phyloP scores from a whole-genome alignment of 345 rosid species.

The Zanthoxylum bungeanum region DNA sequence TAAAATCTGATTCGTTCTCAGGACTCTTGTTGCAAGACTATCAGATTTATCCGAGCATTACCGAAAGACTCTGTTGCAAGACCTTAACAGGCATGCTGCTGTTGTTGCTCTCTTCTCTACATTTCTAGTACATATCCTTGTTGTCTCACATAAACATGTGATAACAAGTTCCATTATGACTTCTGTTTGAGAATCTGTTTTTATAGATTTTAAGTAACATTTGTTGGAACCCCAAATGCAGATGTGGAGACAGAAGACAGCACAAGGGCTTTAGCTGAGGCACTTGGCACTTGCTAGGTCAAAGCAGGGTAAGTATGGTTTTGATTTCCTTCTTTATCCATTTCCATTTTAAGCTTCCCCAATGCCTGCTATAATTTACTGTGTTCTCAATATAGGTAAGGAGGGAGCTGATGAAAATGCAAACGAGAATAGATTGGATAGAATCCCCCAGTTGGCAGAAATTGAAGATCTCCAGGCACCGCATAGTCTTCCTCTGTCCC shows the following conservation, averaged over 20 bases:
- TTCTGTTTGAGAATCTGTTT: conserved; percentile 7
- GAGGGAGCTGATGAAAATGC: conserved; percentile 42
- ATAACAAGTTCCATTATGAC: not conserved
- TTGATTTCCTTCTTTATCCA: conserved; percentile 3
- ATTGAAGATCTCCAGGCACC: conserved; percentile 86
- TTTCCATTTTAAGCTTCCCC: not conserved
- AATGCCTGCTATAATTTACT: conserved; percentile 1
- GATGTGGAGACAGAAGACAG: conserved; percentile 77
- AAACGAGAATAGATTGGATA: conserved; percentile 42
- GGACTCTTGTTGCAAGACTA: too few species aligned
- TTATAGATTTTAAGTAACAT: conserved; percentile 11
- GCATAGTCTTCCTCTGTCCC: conserved; percentile 56
- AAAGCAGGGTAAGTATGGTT: conserved; percentile 55
- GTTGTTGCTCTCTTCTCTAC: conserved; percentile 36
- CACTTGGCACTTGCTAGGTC: conserved; percentile 80
- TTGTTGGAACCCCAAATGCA: conserved; percentile 29
- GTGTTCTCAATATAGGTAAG: conserved; percentile 31
- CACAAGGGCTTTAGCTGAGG: conserved; percentile 81
- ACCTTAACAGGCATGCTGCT: conserved; percentile 84
- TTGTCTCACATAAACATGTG: not conserved
- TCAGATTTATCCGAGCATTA: conserved; percentile 50
- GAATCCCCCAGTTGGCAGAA: conserved; percentile 54
- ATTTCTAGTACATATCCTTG: not conserved
- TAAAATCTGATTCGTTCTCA: too few species aligned
- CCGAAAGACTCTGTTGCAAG: conserved; percentile 71